phyloP scores from a whole-genome alignment of 768 basidiomycete species.

The Mycena maculata region DNA sequence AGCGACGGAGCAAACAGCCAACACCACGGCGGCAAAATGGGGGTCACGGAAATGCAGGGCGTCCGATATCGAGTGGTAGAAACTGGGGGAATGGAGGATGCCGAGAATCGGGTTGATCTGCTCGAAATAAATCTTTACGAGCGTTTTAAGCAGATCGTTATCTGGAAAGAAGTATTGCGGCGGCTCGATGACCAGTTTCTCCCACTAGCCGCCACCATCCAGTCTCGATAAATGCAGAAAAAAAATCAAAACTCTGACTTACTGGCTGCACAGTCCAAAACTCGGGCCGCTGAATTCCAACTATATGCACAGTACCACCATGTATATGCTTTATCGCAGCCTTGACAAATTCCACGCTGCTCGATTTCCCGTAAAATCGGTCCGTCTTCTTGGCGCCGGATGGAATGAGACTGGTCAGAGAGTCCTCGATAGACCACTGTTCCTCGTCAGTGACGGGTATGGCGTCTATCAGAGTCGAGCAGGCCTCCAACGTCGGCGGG shows the following conservation, averaged over 20 bases:
- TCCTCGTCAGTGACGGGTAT: no score
- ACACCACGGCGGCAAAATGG: slow-evolving; percentile 66
- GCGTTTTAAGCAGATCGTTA: slow-evolving; percentile 55
- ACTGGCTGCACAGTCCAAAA: slow-evolving; percentile 15
- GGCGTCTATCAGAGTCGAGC: no score
- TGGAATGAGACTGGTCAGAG: not conserved
- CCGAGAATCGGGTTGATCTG: slow-evolving; percentile 63
- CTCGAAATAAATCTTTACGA: slow-evolving; percentile 72
- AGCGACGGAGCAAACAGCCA: slow-evolving; percentile 74
- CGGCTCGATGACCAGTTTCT: slow-evolving; percentile 14
- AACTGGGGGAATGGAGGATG: slow-evolving; percentile 74
- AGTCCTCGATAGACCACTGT: no score
- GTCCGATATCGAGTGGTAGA: slow-evolving; percentile 59
- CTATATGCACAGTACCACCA: not conserved
- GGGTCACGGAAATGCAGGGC: slow-evolving; percentile 61
- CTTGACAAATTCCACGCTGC: slow-evolving; percentile 12
- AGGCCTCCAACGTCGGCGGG: no score
- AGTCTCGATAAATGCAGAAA: not conserved
- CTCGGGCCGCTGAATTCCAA: slow-evolving; percentile 15
- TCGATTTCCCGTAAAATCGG: slow-evolving; percentile 9
- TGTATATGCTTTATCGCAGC: not conserved
- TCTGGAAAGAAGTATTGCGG: slow-evolving; percentile 58
- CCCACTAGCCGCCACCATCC: slow-evolving; percentile 27
- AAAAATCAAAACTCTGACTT: not conserved
- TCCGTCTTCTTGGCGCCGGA: not conserved